A percentile compares a stretch with the other conserved stretches of the same genome.
phyloP scores from a whole-genome alignment of 2,329 filamentous ascomycete genomes.

The Dactylellina parvicollis region DNA sequence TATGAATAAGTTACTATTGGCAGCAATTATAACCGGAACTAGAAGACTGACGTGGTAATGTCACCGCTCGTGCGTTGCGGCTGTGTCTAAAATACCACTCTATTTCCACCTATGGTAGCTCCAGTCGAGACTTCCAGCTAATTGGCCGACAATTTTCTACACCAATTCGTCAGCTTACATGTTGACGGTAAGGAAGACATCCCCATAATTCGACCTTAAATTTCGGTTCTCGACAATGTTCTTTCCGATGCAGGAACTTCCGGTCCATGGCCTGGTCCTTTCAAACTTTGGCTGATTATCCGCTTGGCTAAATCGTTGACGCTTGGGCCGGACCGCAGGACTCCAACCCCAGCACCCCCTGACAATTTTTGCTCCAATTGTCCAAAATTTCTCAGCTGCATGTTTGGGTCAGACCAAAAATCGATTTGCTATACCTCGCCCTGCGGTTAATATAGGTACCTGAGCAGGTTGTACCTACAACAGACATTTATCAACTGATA shows the following conservation, averaged over 20 bases:
- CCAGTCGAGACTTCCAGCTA: not conserved
- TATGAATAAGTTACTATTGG: conserved; percentile 10
- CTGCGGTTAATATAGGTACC: conserved; percentile 36
- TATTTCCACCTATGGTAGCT: not conserved
- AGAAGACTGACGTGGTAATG: not conserved
- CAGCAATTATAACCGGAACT: conserved; percentile 14
- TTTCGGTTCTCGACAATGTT: conserved; percentile 33
- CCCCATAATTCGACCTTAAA: conserved; percentile 12
- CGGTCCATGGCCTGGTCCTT: conserved; percentile 15
- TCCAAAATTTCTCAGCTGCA: conserved; percentile 33
- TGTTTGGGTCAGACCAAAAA: conserved; percentile 34
- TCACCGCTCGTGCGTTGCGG: too few relatives aligned
- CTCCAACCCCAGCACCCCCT: not conserved
- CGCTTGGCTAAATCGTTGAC: conserved; percentile 41
- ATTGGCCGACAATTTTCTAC: conserved; percentile 14
- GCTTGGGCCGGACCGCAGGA: conserved; percentile 13
- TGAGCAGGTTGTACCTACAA: conserved; percentile 21
- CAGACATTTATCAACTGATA: not conserved
- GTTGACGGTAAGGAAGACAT: conserved; percentile 16
- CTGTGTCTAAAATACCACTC: not conserved
- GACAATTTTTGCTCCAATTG: too few relatives aligned
- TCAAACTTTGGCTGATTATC: conserved; percentile 19
- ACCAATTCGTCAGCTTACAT: conserved; percentile 40
- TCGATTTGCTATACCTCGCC: conserved; percentile 9
- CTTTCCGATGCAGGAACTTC: conserved; percentile 44